A percentile compares a stretch with the other conserved stretches of the same genome.
Evolutionary conservation across 176 grass and related monocot genomes (phyloP).

Genomic region (Ampelocalamus luodianensis): DNA sequence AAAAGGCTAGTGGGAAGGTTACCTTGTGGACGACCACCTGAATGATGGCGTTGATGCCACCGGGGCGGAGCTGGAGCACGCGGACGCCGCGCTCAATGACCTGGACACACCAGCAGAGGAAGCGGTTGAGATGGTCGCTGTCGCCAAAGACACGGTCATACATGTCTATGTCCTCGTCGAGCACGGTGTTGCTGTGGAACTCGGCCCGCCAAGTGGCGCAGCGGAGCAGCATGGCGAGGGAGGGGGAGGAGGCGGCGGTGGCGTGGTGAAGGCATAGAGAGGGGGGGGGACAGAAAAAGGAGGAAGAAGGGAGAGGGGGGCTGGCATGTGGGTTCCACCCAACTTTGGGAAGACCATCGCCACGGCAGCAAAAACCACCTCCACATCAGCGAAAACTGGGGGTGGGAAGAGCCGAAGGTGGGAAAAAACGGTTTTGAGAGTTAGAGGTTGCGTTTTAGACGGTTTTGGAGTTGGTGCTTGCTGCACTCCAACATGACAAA

Average conservation of each 20-base stretch:
- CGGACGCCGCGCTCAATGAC: slow-evolving; percentile 89
- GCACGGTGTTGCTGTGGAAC: slow-evolving; percentile 43
- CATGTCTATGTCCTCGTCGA: slow-evolving; percentile 79
- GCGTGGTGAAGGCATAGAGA: too few relatives aligned
- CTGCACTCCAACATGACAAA: not conserved
- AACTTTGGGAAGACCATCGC: too few relatives aligned
- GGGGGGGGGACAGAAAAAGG: too few relatives aligned
- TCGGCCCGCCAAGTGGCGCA: slow-evolving; percentile 13
- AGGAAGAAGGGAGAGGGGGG: too few relatives aligned
- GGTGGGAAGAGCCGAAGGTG: too few relatives aligned
- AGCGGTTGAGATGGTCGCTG: slow-evolving; percentile 47
- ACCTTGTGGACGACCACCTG: slow-evolving; percentile 97
- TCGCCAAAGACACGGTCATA: slow-evolving; percentile 52
- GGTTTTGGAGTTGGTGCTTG: not conserved
- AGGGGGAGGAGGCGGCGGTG: too few relatives aligned
- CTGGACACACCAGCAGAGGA: slow-evolving; percentile 92
- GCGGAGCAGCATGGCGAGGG: too few relatives aligned
- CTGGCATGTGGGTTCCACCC: too few relatives aligned
- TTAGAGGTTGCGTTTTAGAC: too few relatives aligned
- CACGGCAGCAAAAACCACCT: too few relatives aligned
- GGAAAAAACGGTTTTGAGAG: too few relatives aligned
- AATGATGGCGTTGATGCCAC: slow-evolving; percentile 85
- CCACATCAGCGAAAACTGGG: too few relatives aligned
- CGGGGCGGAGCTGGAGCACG: slow-evolving; percentile 68
- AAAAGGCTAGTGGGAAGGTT: not conserved